Base-by-base conservation (phyloP, 768 basidiomycete species). In the Tylopilus vinaceipallidus region DNA sequence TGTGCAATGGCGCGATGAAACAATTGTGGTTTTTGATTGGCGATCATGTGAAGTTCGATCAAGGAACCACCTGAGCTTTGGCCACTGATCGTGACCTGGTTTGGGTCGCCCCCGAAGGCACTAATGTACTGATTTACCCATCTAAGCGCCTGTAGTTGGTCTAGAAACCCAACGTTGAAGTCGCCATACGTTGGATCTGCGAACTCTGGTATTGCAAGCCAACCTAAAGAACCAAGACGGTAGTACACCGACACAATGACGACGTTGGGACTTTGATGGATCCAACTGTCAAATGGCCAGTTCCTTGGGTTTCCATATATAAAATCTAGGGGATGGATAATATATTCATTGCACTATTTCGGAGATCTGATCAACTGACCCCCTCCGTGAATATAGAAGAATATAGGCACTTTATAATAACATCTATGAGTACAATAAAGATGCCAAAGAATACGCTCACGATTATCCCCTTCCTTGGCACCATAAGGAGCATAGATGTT, bases 181-280 rank as follows among this genome's bases (percentile, higher is more conserved):
- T 82, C 78, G 0, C 77, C 80, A 22, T 71, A 57, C 0, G 52
- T 46, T 10, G 69, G 27, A 45, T 75, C 63, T 2, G 56, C 45
- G 46, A 83, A 73, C 19, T 74, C 77, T 2, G 83, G 78, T 8
- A 69, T 60, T 1, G 80, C 64, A 23, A 84, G 74, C 68, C 86
- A 86, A 22, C 86, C 86, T 57, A 86, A 76, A 1, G 79, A 76
- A 44, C 75, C 74, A 20, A 86, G 75, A 16, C 80, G 79, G 62
- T 86, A 86, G 62, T 86, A 83, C 7, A 84, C 76, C 0, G 84
- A 82, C 9, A 84, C 83, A 45, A 84, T 71, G 35, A 86, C 75
- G 20, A 85, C 76, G 47, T 81, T 76, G 3, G 82, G 82, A 23
- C 72, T 78, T 57, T 84, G 83, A 37, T 83, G 68, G 45, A 86